A percentile compares a stretch with the other conserved stretches of the same genome.
phyloP scores from a whole-genome alignment of 2,329 filamentous ascomycete genomes.

The Arthroderma sp. region DNA sequence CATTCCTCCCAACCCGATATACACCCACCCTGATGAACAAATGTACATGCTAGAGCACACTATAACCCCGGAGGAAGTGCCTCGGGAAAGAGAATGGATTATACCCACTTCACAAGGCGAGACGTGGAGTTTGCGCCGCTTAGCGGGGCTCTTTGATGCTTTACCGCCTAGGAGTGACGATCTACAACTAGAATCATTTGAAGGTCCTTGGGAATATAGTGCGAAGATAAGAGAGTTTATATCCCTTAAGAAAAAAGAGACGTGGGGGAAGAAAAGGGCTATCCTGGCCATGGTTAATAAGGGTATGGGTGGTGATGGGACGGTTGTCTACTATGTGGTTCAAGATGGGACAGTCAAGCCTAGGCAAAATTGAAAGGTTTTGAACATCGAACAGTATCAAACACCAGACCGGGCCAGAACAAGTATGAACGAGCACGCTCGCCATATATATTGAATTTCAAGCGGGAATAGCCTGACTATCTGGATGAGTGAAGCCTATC shows the following conservation, averaged over 20 bases:
- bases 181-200: conserved; percentile 9
- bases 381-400: background rate
- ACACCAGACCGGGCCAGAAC: too few species aligned
- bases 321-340: conserved; percentile 52
- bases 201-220: conserved; percentile 15
- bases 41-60: conserved; percentile 43
- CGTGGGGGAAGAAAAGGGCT: conserved; percentile 40
- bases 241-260: conserved; percentile 18
- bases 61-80: conserved; percentile 34
- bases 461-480: too few species aligned
- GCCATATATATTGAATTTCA: too few species aligned
- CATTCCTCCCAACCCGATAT: conserved; percentile 46
- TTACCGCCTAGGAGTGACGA: conserved; percentile 22
- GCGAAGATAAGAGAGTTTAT: conserved; percentile 21
- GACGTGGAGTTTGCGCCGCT: conserved; percentile 43
- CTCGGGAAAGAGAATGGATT: conserved; percentile 44
- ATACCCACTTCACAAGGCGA: conserved; percentile 46
- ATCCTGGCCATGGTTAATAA: conserved; percentile 44
- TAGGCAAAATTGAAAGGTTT: conserved; percentile 42
- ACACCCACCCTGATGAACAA: conserved; percentile 53
- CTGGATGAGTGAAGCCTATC: too few species aligned
- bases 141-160: conserved; percentile 46
- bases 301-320: conserved; percentile 41
- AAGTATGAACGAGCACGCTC: too few species aligned
- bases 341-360: conserved; percentile 53